These are phyloP conservation scores for Erodium moschatum DNA, from an alignment of 441 rosid genomes.

Conservation along the genomic window DNA sequence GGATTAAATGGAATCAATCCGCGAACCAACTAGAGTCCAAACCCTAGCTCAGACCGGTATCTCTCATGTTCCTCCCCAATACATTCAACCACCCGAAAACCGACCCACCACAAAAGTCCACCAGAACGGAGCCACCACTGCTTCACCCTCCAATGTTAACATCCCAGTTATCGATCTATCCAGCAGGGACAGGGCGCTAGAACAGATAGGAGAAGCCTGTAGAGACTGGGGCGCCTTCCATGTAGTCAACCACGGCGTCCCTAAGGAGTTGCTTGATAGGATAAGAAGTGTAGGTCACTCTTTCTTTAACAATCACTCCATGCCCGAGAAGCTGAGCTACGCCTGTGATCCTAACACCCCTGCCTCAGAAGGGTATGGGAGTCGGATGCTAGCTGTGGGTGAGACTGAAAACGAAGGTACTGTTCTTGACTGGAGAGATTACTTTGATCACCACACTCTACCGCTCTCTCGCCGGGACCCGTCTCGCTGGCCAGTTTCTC, in stretches of 20 bases:
- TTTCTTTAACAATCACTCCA: slow-evolving; percentile 52
- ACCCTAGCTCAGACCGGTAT: slow-evolving; percentile 32
- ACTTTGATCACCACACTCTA: slow-evolving; percentile 80
- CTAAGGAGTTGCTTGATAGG: slow-evolving; percentile 38
- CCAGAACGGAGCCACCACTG: neutral
- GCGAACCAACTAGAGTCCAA: slow-evolving; percentile 37
- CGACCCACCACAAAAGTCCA: slow-evolving; percentile 30
- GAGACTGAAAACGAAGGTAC: slow-evolving; percentile 19
- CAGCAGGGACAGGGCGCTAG: slow-evolving; percentile 20
- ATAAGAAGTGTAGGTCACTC: slow-evolving; percentile 35
- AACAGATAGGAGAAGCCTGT: slow-evolving; percentile 48
- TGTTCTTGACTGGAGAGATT: slow-evolving; percentile 86
- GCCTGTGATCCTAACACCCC: slow-evolving; percentile 54
- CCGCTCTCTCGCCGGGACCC: slow-evolving; percentile 70
- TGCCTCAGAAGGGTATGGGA: slow-evolving; percentile 80
- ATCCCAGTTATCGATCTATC: slow-evolving; percentile 52
- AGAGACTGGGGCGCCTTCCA: slow-evolving; percentile 84
- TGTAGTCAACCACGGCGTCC: slow-evolving; percentile 65
- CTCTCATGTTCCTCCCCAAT: slow-evolving; percentile 54
- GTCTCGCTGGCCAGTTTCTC: slow-evolving; percentile 59
- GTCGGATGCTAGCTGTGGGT: slow-evolving; percentile 45
- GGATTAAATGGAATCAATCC: too few species aligned
- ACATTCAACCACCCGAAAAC: slow-evolving; percentile 52
- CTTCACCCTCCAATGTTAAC: neutral
- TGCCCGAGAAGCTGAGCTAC: slow-evolving; percentile 56